These are phyloP conservation scores for Kodamaea alishanica DNA, from an alignment of 1,139 yeast genomes.

Conservation along the genomic window DNA sequence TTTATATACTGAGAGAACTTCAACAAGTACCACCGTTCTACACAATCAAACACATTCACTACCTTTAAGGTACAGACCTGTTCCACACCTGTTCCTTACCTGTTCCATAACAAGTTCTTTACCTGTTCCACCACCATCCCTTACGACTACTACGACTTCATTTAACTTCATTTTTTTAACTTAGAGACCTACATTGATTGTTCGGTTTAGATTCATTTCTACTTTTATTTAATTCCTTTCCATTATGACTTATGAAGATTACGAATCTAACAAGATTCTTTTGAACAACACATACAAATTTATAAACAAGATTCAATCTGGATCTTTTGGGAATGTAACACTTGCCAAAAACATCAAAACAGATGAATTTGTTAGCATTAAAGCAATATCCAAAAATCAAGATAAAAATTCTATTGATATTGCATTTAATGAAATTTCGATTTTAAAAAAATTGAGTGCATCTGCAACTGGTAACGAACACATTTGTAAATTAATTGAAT, in stretches of 20 bases:
- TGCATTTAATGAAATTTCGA: conserved; percentile 47
- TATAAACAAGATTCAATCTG: conserved; percentile 42
- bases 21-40: no score
- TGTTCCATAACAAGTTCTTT: no score
- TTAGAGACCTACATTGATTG: no score
- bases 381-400: conserved; percentile 36
- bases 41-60: no score
- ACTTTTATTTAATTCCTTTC: not conserved
- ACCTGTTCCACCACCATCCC: no score
- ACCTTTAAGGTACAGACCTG: no score
- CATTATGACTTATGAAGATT: conserved; percentile 24
- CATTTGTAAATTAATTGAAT: conserved; percentile 43
- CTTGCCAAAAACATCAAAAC: conserved; percentile 38
- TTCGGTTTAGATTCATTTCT: no score
- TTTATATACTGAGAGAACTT: no score
- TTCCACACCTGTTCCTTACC: no score
- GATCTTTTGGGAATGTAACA: conserved; percentile 53
- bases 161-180: no score
- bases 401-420: conserved; percentile 19
- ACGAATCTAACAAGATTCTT: conserved; percentile 29
- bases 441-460: conserved; percentile 33
- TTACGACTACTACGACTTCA: no score
- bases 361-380: conserved; percentile 26
- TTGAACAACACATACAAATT: conserved; percentile 35
- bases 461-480: conserved; percentile 35